Evolutionary conservation across 352 stramenopile genomes (phyloP), one percentile per base, ranked within the genome.

Genomic region (Pythium monospermum): DNA sequence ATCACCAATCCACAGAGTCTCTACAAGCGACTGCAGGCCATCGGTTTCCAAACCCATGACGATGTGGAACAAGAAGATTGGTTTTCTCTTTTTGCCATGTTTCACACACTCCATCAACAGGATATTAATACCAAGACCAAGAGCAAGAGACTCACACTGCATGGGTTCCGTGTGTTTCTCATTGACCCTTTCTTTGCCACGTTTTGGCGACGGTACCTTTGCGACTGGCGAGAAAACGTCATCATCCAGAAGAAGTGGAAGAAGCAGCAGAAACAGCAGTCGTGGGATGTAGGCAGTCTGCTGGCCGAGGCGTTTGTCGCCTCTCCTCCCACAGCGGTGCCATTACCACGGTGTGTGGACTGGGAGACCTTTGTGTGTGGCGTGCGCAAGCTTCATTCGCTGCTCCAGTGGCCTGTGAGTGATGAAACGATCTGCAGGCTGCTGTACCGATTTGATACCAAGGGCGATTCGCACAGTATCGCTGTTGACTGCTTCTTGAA

Each of bases 191-290:
- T 45, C 21, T 48, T 57, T 28, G 27, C 21, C 8, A 25, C 27
- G 2, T 63, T 63, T n/a, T 63, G 49, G 44, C 47, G 36, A n/a
- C 4, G 12, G 4, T 63, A 63, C 42, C 2, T 56, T 1, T 22
- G 36, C 13, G 19, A 44, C 19, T 62, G 54, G 53, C 38, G 22
- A 12, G 45, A 61, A 13, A 8, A 19, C 21, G 16, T 43, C 11
- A 26, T 21, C 1, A 38, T n/a, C n/a, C n/a, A n/a, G n/a, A n/a
- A n/a, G n/a, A n/a, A n/a, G n/a, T n/a, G n/a, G n/a, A n/a, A n/a
- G n/a, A n/a, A n/a, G n/a, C n/a, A n/a, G n/a, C n/a, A n/a, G n/a
- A n/a, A n/a, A n/a, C n/a, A n/a, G n/a, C n/a, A n/a, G n/a, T n/a
- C n/a, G n/a, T n/a, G n/a, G n/a, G n/a, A n/a, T n/a, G n/a, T n/a